Conservation (phyloP, 148 eudicot genomes). For the Simmondsia chinensis region DNA sequence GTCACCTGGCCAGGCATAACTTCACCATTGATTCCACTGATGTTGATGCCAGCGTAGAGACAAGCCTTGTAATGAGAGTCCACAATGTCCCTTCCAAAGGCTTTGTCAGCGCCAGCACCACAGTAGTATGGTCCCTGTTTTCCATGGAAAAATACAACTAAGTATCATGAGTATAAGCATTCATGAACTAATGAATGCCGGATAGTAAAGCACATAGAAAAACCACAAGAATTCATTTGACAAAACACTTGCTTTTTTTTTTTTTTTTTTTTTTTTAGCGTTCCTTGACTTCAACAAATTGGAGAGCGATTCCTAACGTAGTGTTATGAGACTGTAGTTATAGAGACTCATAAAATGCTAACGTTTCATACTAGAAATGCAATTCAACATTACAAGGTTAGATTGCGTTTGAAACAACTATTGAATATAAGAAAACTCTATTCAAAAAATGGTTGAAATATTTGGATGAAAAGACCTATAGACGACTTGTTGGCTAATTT, state of each 20-base stretch:
- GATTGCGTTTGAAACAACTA: too few relatives aligned
- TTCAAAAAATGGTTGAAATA: too few relatives aligned
- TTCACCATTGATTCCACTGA: constrained; percentile 52
- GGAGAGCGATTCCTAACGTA: too few relatives aligned
- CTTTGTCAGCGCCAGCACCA: constrained; percentile 50
- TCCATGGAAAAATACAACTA: neutral
- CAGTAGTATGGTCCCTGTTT: constrained; percentile 45
- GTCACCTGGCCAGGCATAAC: constrained; percentile 63
- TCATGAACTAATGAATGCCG: neutral
- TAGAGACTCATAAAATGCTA: too few relatives aligned
- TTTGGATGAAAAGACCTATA: too few relatives aligned
- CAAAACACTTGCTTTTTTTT: neutral
- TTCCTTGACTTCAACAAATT: too few relatives aligned
- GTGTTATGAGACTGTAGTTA: too few relatives aligned
- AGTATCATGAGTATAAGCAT: neutral
- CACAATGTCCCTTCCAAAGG: constrained; percentile 45
- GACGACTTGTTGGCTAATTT: too few relatives aligned
- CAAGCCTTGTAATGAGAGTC: constrained; percentile 55
- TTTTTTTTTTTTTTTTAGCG: neutral
- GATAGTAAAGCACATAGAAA: neutral
- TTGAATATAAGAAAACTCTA: too few relatives aligned
- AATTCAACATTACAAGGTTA: too few relatives aligned
- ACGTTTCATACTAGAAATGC: too few relatives aligned
- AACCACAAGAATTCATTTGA: neutral
- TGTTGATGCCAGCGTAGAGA: constrained; percentile 42